Evolutionary conservation across 2,329 filamentous ascomycete genomes (phyloP).

Genomic region (Emericellopsis atlantica): DNA sequence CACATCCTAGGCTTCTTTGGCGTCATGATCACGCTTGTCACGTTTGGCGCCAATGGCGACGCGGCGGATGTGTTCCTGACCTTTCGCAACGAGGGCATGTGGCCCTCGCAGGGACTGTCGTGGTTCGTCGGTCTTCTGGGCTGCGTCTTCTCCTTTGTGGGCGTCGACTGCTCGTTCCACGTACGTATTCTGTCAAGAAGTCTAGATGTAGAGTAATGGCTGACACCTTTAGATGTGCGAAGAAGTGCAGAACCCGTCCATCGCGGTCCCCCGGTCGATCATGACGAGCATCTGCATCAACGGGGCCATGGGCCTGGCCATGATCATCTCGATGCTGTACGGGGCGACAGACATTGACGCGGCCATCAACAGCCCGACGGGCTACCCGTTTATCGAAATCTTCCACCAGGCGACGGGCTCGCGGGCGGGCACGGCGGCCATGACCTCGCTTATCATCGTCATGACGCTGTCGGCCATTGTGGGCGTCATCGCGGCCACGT

Average conservation of each 20-base stretch:
- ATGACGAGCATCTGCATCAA: slow-evolving; percentile 23
- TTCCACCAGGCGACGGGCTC: slow-evolving; percentile 16
- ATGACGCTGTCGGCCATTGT: slow-evolving; percentile 16
- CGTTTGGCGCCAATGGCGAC: slow-evolving; percentile 16
- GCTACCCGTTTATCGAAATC: slow-evolving; percentile 29
- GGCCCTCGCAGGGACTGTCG: slow-evolving; percentile 26
- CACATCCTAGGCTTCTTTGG: slow-evolving; percentile 26
- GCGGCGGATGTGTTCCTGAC: slow-evolving; percentile 26
- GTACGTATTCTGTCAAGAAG: slow-evolving; percentile 5
- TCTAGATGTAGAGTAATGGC: too few species aligned
- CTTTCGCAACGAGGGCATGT: slow-evolving; percentile 30
- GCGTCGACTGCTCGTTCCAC: slow-evolving; percentile 16
- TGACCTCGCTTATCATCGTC: slow-evolving; percentile 13
- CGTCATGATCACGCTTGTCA: slow-evolving; percentile 16
- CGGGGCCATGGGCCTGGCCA: slow-evolving; percentile 21
- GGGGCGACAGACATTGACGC: slow-evolving; percentile 22
- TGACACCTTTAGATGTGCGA: too few species aligned
- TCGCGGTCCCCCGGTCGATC: slow-evolving; percentile 23
- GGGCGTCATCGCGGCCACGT: slow-evolving; percentile 20
- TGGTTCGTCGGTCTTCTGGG: slow-evolving; percentile 32
- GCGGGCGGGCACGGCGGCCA: slow-evolving; percentile 10
- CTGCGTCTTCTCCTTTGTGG: slow-evolving; percentile 21
- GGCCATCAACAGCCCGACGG: slow-evolving; percentile 24
- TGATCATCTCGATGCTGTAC: slow-evolving; percentile 25
- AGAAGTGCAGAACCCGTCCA: background rate